Evolutionary conservation across 1,284 basidiomycete genomes (phyloP).

Genomic region (Pholiota adiposa): DNA sequence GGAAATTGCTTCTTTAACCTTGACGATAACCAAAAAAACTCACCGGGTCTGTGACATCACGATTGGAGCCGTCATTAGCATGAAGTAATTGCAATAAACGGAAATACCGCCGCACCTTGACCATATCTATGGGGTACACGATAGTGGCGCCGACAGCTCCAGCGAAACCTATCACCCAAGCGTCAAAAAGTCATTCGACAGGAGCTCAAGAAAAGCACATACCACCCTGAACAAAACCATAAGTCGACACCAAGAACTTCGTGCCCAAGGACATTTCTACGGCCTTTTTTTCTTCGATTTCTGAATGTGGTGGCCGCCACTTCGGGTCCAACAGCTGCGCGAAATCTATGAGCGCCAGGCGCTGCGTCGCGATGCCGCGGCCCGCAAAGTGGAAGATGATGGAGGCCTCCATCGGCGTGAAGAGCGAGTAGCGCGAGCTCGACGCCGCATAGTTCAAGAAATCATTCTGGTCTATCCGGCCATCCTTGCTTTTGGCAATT

Average conservation of each 20-base stretch:
- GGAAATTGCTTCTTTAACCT: background rate
- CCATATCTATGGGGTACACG: slow-evolving; percentile 93
- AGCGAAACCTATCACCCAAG: slow-evolving; percentile 64
- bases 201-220: slow-evolving; percentile 23
- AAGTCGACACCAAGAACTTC: slow-evolving; percentile 65
- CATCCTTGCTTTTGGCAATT: slow-evolving; percentile 88
- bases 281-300: slow-evolving; percentile 39
- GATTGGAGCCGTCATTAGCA: slow-evolving; percentile 5
- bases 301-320: slow-evolving; percentile 74
- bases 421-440: slow-evolving; percentile 86
- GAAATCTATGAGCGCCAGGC: slow-evolving; percentile 86
- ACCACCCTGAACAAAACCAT: slow-evolving; percentile 93
- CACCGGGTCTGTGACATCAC: slow-evolving; percentile 21
- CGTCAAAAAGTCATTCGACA: slow-evolving; percentile 5
- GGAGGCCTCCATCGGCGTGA: slow-evolving; percentile 94
- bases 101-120: slow-evolving; percentile 64
- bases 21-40: slow-evolving; percentile 3
- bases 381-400: slow-evolving; percentile 97
- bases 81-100: background rate
- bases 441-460: slow-evolving; percentile 78
- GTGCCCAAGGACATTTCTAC: slow-evolving; percentile 47
- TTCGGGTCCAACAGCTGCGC: slow-evolving; percentile 86
- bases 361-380: slow-evolving; percentile 68
- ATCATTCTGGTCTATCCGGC: slow-evolving; percentile 85
- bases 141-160: slow-evolving; percentile 93